These are phyloP conservation scores for Acacia acuminata DNA, from an alignment of 306 rosid genomes.

Conservation along the genomic window DNA sequence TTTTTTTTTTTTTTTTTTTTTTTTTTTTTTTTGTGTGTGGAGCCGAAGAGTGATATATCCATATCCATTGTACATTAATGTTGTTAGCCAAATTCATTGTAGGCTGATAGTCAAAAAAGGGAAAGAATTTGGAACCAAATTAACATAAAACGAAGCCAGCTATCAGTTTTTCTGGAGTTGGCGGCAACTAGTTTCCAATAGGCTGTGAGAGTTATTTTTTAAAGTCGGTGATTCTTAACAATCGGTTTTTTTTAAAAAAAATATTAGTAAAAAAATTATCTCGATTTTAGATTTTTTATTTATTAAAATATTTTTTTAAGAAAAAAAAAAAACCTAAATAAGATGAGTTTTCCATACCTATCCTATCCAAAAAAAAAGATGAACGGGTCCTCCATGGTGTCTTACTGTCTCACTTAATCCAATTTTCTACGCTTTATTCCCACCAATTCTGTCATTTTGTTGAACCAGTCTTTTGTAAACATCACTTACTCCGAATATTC, in stretches of 20 bases:
- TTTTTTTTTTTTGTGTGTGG: no score
- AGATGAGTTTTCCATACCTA: no score
- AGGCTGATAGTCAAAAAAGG: not conserved
- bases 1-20: no score
- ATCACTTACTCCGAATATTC: not conserved
- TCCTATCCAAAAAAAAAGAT: no score
- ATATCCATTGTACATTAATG: not conserved
- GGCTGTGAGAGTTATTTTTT: no score
- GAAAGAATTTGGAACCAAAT: not conserved
- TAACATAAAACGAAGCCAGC: not conserved
- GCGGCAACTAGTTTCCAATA: no score
- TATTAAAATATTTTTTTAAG: no score
- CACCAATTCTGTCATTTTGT: not conserved
- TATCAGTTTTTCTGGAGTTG: not conserved
- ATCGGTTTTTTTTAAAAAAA: no score
- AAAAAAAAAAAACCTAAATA: no score
- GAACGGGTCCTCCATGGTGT: not conserved
- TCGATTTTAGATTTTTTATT: no score
- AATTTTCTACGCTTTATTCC: not conserved
- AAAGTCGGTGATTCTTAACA: no score
- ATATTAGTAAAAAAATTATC: no score
- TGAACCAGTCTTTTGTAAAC: not conserved
- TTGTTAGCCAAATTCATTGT: conserved; percentile 1
- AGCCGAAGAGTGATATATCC: not conserved
- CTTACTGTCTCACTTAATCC: not conserved